Evolutionary conservation across 345 rosid genomes (phyloP), one percentile per base, ranked within the genome.

Genomic region (Noccaea caerulescens): DNA sequence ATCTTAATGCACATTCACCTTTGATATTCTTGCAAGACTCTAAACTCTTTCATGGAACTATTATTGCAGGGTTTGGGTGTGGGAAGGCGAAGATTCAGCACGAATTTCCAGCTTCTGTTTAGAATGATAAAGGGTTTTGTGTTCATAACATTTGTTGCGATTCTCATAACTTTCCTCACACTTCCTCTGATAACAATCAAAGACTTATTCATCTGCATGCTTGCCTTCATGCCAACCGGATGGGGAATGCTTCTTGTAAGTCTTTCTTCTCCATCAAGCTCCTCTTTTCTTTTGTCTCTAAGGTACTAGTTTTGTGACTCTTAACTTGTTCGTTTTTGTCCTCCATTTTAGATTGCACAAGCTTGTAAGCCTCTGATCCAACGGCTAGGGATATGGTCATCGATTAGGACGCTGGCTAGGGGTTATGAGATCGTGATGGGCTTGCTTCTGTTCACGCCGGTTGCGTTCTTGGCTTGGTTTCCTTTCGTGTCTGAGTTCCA

Each of bases 201-300:
- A 76, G 97, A 91, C 77, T 66, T 91, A 41, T 44, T 91, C 68
- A 82, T 87, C 34, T 84, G 92, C 66, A 71, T 88, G 79, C 92
- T 91, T 41, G 97, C 97, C 39, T 84, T 91, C 87, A 83, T 88
- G 95, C 97, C 97, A 39, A 88, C 95, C 5, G 97, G 92, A n/a
- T 91, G 97, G 97, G 97, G 90, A 53, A 73, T 91, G 81, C 87
- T 91, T 69, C 82, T 88, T 75, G 95, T 91, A 66, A 82, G 92
- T 78, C 7, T 50, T 41, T 36, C 30, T 66, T 58, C 36, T 51
- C 58, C 52, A 34, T 25, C 34, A 57, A 51, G 33, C 56, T 43
- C 53, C 30, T 60, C 49, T 23, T 1, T 18, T 60, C 49, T 23
- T 1, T 18, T 44, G 52, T 34, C 14, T 41, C 54, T 32, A 47